Evolutionary conservation across 345 rosid species (phyloP).

Genomic region (Heritiera fomes): DNA sequence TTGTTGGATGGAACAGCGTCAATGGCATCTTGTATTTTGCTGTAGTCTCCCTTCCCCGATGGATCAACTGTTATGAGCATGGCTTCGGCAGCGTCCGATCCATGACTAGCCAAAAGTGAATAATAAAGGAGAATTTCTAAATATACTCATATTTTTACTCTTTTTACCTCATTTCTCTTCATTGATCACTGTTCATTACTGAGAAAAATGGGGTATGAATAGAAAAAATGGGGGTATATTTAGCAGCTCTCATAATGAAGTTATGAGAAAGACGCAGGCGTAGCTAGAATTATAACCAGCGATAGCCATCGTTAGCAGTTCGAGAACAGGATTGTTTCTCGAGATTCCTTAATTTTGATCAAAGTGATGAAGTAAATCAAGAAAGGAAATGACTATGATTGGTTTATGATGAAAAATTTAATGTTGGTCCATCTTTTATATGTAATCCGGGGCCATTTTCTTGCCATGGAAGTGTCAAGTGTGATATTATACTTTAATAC

Average conservation of each 20-base stretch:
- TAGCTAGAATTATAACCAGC: neutral
- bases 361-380: neutral
- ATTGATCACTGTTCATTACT: no score
- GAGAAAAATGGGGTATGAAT: no score
- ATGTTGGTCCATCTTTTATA: neutral
- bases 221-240: no score
- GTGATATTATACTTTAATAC: neutral
- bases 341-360: neutral
- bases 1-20: constrained; percentile 57
- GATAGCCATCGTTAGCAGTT: neutral
- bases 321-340: neutral
- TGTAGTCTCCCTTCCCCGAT: constrained; percentile 62
- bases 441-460: neutral
- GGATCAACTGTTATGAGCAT: constrained; percentile 56
- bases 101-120: neutral
- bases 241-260: no score
- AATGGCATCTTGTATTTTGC: constrained; percentile 64
- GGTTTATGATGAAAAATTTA: neutral
- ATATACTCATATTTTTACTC: no score
- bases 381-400: constrained; percentile 3
- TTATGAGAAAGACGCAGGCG: neutral
- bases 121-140: no score
- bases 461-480: constrained; percentile 12
- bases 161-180: no score
- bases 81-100: constrained; percentile 30